These are phyloP conservation scores for Paraphaeosphaeria minitans DNA, from an alignment of 2,329 filamentous ascomycete genomes.

Conservation along the genomic window DNA sequence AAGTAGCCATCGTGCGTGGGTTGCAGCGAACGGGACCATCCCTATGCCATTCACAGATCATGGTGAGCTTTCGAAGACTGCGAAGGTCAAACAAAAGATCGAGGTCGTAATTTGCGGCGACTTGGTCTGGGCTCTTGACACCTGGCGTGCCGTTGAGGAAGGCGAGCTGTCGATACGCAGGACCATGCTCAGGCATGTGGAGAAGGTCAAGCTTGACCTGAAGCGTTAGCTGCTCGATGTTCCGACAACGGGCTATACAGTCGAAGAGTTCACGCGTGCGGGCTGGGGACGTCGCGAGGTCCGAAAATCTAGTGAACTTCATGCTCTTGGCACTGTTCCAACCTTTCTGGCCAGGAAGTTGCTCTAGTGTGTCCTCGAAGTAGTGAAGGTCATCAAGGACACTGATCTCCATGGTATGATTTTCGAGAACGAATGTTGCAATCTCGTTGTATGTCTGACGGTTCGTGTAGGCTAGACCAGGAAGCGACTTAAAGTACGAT, in stretches of 20 bases:
- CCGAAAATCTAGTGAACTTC: constrained; percentile 1
- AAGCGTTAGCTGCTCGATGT: constrained; percentile 4
- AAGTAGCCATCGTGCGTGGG: constrained; percentile 1
- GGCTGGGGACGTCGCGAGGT: constrained; percentile 12
- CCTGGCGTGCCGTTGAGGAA: constrained; percentile 1
- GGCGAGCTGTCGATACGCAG: constrained; percentile 1
- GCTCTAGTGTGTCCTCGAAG: constrained; percentile 1
- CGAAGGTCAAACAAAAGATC: neutral
- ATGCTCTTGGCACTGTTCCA: constrained; percentile 6
- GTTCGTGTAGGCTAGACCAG: constrained; percentile 5
- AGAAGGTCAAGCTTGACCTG: constrained; percentile 6
- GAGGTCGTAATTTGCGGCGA: constrained; percentile 7
- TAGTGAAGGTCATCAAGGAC: constrained; percentile 4
- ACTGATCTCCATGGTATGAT: neutral
- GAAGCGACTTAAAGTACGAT: constrained; percentile 1
- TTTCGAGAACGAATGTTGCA: neutral
- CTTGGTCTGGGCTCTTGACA: neutral
- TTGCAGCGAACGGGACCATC: neutral
- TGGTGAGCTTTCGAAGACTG: neutral
- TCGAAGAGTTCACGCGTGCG: constrained; percentile 4
- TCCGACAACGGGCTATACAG: neutral
- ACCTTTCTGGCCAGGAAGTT: neutral
- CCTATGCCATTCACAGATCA: constrained; percentile 8
- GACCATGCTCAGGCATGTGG: constrained; percentile 1
- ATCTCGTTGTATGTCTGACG: neutral